Base-by-base conservation (phyloP, 1,284 basidiomycete species). In the Caloboletus firmus region DNA sequence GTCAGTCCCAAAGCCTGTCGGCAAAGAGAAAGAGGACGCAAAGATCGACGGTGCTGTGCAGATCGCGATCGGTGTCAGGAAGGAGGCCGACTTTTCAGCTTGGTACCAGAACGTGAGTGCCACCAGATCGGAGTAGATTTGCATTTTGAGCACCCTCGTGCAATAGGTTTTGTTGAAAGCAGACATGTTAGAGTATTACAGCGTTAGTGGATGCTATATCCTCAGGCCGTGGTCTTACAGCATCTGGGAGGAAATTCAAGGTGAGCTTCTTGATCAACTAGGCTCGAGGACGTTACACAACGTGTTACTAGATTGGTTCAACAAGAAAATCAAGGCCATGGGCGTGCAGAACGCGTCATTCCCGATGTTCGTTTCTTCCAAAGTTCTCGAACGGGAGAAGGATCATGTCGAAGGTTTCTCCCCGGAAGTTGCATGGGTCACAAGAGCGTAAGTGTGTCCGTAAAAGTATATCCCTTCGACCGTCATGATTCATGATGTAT, bases 361-460 rank as follows among this genome's bases (percentile, higher is more conserved):
- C 82, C 97, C 96, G 15, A 98, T 99, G 94, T 98, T 99, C 66
- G 93, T 99, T 48, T 97, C 95, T 0, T 75, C 83, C 53, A 93
- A 93, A 57, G 93, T 97, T 35, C 83, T 99, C 51, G 95, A 99
- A 74, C 83, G 90, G 45, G 96, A 99, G 74, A 99, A 99, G 79
- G 90, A 99, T 67, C 96, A 99, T 73, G 95, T 99, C 60, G 97
- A 98, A 72, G 96, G 96, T n/a, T 99, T 99, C 74, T 97, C 96
- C 58, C 95, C 96, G 2, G 96, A 99, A 74, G 97, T 99, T 34
- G 97, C 96, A 26, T 99, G 96, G 97, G 97, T 99, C 51, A 99
- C 97, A 42, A 82, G 84, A 74, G 96, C 96, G 90, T 94, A 68
- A 70, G 90, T 84, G 17, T 22, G 1, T 10, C 20, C 24, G 18